These are phyloP conservation scores for Sporothrix pseudoabietina DNA, from an alignment of 2,329 filamentous ascomycete species.

Conservation along the genomic window DNA sequence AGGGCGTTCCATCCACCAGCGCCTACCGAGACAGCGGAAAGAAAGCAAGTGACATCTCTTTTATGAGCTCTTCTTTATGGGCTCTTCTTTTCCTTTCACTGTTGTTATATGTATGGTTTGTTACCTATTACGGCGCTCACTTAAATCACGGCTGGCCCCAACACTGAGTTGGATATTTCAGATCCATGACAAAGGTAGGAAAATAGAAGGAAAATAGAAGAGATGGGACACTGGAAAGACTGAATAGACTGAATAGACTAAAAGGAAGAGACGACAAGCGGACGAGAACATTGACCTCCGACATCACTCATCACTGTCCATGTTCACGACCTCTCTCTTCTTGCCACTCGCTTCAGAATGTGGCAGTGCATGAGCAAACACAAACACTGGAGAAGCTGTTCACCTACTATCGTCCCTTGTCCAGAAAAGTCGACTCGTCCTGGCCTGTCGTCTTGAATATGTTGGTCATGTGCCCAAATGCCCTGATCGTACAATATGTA, in stretches of 20 bases:
- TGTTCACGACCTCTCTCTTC: not conserved
- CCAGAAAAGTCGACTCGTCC: not conserved
- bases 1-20: not conserved
- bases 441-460: constrained; percentile 10
- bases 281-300: not conserved
- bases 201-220: not conserved
- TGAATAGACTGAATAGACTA: not conserved
- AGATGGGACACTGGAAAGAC: not conserved
- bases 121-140: not conserved
- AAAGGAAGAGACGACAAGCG: not conserved
- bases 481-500: not conserved
- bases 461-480: not conserved
- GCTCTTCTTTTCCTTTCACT: not conserved
- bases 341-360: constrained; percentile 2
- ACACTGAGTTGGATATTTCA: not conserved
- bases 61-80: not conserved
- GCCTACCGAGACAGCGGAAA: constrained; percentile 15
- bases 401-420: not conserved
- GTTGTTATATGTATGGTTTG: not conserved
- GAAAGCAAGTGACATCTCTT: not conserved
- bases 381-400: not conserved
- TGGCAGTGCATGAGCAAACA: not conserved
- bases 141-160: not conserved
- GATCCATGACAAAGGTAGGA: not conserved
- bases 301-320: not conserved